Evolutionary conservation across 495 filamentous ascomycete genomes (phyloP), one percentile per base, ranked within the genome.

Genomic region (Bacidia rubella): DNA sequence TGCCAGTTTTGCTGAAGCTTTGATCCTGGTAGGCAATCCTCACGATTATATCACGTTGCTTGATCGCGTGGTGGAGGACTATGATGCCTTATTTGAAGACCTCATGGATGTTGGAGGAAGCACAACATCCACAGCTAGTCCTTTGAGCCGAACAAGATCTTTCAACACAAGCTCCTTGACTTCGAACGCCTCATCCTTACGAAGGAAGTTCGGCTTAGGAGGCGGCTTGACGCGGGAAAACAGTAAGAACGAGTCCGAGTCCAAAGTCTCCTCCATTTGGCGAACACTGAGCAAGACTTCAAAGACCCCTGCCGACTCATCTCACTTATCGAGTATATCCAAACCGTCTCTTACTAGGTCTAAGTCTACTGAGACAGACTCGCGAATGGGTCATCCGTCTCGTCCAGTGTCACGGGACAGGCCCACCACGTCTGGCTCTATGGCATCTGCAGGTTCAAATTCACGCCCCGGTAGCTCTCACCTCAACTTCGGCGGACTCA

Each of bases 1-100:
- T 1, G 81, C 85, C 24, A 87, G 87, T 12, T 96, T 98, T 68
- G 82, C 90, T 1, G 92, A 96, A 60, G 71, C 95, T 46, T 71
- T 98, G 11, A 82, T 89, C 3, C 74, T 81, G 35, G 81, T 90
- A 55, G 83, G 82, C 10, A 80, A 79, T 56, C 78, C 90, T 9
- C 81, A 85, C 53, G 77, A 90, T 45, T 92, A 89, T 61, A 87
- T 98, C 56, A 89, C 88, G 26, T 72, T 98, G 3, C 70, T 98
- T 39, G 92, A 98, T 70, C 81, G 89, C 45, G 68, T 98, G 17
- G 89, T 97, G 0, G 90, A 95, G 52, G 92, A 97, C 59, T 86
- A 83, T 59, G 89, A 96, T 42, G 78, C 75, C 51, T 78, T 97
- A 19, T 96, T 97, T 58, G 85, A 85, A 38, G 82, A 86, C 56